Evolutionary conservation across 2,329 filamentous ascomycete genomes (phyloP), one percentile per base, ranked within the genome.

Genomic region (Arthrocladium fulminans): DNA sequence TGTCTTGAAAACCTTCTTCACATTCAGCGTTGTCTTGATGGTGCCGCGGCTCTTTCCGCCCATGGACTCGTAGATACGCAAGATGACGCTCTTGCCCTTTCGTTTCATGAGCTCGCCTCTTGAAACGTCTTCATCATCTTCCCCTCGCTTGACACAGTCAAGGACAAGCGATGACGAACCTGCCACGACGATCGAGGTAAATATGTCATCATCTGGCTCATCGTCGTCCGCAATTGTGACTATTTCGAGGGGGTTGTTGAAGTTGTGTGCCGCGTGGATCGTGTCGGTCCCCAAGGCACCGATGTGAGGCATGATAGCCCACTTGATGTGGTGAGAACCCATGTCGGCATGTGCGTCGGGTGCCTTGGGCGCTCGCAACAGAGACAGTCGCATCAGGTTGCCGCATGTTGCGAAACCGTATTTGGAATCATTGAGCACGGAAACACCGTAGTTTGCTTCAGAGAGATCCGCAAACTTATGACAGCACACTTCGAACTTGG

Each of bases 401-500:
- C 90, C 90, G 40, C 78, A 80, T 12, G 88, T 94, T 19, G 90
- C 90, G 63, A 97, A 97, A 15, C 90, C 90, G 63, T 95, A 97
- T 66, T 96, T 96, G 70, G 82, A 87, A 66, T 97, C 89, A 62
- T 97, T 97, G 51, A 97, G 76, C 53, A 97, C 86, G 2, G 86
- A 90, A 6, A 97, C 88, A 54, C 89, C 89, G 59, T 94, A 95
- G 46, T 83, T 84, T 60, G 86, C 75, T 66, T 96, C 89, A 0
- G 85, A 90, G 22, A 96, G 71, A 65, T 96, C 89, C 9, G 89
- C 89, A 73, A 87, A 96, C 64, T 89, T 90, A 72, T 96, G 89
- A 65, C 86, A 90, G 74, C 88, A 95, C 45, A 96, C 89, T 70
- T 96, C 89, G 59, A 96, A 96, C 61, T 95, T 95, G 61, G 89